phyloP scores from a whole-genome alignment of 2,329 filamentous ascomycete genomes.

The Pestalotiopsis fici region DNA sequence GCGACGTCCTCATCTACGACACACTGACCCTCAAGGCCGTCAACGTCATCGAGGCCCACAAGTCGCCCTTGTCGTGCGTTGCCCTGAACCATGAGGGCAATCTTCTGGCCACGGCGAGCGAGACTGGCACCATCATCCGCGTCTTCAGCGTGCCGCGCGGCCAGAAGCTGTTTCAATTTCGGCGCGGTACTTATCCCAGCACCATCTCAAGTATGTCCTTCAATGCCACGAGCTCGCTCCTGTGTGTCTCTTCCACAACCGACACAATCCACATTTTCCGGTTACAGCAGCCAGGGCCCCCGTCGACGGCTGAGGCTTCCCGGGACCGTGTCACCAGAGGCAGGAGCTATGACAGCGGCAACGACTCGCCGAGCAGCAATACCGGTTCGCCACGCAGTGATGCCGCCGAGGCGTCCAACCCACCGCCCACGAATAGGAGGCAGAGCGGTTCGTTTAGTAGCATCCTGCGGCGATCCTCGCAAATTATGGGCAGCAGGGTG shows the following conservation, averaged over 20 bases:
- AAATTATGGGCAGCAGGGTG: conserved; percentile 87
- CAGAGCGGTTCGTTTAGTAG: conserved; percentile 81
- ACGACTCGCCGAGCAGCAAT: conserved; percentile 49
- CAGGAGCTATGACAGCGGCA: conserved; percentile 56
- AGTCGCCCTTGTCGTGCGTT: conserved; percentile 86
- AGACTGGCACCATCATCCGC: conserved; percentile 95
- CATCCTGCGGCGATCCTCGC: conserved; percentile 90
- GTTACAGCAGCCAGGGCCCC: conserved; percentile 51
- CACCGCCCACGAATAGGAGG: conserved; percentile 38
- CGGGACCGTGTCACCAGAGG: conserved; percentile 55
- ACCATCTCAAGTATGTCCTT: conserved; percentile 99
- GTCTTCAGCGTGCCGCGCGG: conserved; percentile 91
- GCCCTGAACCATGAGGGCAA: conserved; percentile 92
- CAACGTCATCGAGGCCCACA: conserved; percentile 93
- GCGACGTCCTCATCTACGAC: conserved; percentile 92
- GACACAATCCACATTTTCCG: conserved; percentile 98
- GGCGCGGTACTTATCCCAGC: conserved; percentile 91
- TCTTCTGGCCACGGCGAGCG: conserved; percentile 88
- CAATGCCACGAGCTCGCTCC: conserved; percentile 87
- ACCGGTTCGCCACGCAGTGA: conserved; percentile 51
- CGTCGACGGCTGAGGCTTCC: conserved; percentile 38
- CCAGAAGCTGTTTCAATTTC: conserved; percentile 94
- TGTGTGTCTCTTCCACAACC: conserved; percentile 94
- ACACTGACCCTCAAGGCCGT: conserved; percentile 86
- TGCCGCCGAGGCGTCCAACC: conserved; percentile 36